phyloP scores from a whole-genome alignment of 192 early-diverging fungal species.

The Linnemannia exigua region DNA sequence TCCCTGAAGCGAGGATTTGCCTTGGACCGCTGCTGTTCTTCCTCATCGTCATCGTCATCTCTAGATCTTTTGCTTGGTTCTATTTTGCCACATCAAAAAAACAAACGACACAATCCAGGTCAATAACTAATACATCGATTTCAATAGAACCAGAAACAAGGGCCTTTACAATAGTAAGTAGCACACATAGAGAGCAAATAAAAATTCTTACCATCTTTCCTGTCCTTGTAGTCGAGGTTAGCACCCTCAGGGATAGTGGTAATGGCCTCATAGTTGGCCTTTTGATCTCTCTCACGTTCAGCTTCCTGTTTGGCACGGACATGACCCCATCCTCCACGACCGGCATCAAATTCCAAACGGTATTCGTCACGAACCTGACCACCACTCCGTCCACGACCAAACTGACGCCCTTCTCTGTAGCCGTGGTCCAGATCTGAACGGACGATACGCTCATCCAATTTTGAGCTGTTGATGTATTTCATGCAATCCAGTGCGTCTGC shows the following conservation, averaged over 20 bases:
- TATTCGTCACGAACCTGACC: constrained; percentile 98
- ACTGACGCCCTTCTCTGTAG: constrained; percentile 93
- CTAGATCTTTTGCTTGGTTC: constrained; percentile 39
- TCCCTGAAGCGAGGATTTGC: constrained; percentile 60
- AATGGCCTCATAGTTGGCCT: constrained; percentile 79
- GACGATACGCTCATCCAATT: constrained; percentile 95
- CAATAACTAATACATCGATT: no score
- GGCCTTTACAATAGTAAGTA: background rate
- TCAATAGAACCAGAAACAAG: no score
- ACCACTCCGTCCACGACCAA: constrained; percentile 93
- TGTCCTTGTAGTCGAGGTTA: constrained; percentile 52
- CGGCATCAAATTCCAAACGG: constrained; percentile 94
- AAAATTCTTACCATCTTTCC: constrained; percentile 35
- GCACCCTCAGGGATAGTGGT: constrained; percentile 69
- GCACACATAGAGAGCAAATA: background rate
- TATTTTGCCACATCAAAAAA: background rate
- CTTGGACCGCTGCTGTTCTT: constrained; percentile 44
- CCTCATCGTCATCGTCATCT: constrained; percentile 49
- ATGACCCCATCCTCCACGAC: constrained; percentile 97
- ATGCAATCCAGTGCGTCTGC: constrained; percentile 93
- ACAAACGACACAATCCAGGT: background rate
- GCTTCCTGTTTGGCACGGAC: constrained; percentile 75
- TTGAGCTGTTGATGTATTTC: constrained; percentile 94
- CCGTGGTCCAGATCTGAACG: constrained; percentile 97
- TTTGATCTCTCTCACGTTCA: constrained; percentile 75